These are phyloP conservation scores for Colletotrichum echinochloae DNA, from an alignment of 2,329 filamentous ascomycete species.

Conservation along the genomic window DNA sequence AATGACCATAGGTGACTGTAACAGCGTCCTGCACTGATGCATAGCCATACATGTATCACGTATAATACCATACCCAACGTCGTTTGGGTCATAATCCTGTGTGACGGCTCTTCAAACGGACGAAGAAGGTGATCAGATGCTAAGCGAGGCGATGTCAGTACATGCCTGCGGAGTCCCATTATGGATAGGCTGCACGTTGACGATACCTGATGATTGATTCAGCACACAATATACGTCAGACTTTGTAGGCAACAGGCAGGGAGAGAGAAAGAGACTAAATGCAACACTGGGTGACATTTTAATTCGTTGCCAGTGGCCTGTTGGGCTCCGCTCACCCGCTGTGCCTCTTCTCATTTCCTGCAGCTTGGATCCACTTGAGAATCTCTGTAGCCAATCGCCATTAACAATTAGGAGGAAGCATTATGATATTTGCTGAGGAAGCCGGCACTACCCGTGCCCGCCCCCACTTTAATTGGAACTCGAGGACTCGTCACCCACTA, in stretches of 20 bases:
- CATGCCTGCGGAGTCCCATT: not conserved
- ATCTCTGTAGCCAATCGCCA: constrained; percentile 9
- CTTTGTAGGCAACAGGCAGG: not conserved
- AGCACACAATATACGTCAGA: not conserved
- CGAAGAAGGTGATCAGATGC: not conserved
- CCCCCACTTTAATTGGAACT: no score
- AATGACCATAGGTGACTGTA: not conserved
- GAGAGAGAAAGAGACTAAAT: not conserved
- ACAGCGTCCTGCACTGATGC: not conserved
- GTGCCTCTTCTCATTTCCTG: constrained; percentile 23
- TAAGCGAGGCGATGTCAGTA: not conserved
- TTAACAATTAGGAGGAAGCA: not conserved
- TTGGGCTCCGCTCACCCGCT: constrained; percentile 17
- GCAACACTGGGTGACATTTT: not conserved
- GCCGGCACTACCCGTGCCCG: no score
- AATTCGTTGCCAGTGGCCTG: constrained; percentile 11
- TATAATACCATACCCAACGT: not conserved
- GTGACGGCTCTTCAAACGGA: not conserved
- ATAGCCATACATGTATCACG: not conserved
- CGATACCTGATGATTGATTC: not conserved
- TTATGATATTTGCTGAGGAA: constrained; percentile 6
- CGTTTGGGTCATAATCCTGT: not conserved
- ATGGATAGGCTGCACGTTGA: no score
- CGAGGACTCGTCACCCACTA: no score
- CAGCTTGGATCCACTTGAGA: not conserved